Base-by-base conservation (phyloP, 495 filamentous ascomycete genomes). In the Neurospora tetraspora region DNA sequence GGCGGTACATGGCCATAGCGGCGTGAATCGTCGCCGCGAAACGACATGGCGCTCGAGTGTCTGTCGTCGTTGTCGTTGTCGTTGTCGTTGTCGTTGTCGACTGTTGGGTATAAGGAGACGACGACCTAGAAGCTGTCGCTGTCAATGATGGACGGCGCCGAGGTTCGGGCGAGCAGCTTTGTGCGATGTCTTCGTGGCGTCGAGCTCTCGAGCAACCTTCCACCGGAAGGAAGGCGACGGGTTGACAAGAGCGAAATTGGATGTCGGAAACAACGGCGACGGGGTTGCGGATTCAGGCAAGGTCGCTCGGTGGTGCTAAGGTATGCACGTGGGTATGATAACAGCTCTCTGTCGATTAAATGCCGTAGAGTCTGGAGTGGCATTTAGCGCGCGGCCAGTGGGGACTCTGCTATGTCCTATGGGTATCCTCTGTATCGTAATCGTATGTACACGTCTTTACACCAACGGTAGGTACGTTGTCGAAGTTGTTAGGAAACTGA, bases 1-100 rank as follows among this genome's bases (percentile, higher is more conserved):
- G 86, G 86, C 71, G 87, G 87, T 2, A 88, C 78, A 80, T 88
- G 84, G 79, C 87, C 87, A 72, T 89, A 88, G 16, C 87, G 85
- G 78, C 85, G 85, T 76, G 85, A 83, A 71, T 88, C 85, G 74
- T 88, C 86, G 70, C 81, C 78, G 73, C 82, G 79, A 75, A 87
- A 88, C 27, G 87, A 87, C 87, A 89, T 89, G 43, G 59, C 75
- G 80, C n/a, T 73, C 70, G 72, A 65, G 45, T 42, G 38, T 37
- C 23, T 70, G 69, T 72, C 70, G 69, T 69, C 70, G 16, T 38
- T 3, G 53, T 39, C 42, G 70, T n/a, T 16, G 37, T n/a, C n/a
- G n/a, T n/a, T n/a, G n/a, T n/a, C n/a, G n/a, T n/a, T 34, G 31
- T 65, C 23, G 53, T 31, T 16, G 53, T 16, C 27, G 14, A 34